These are phyloP conservation scores for Phyllosticta ampelicida DNA, from an alignment of 2,329 filamentous ascomycete species.

Conservation along the genomic window DNA sequence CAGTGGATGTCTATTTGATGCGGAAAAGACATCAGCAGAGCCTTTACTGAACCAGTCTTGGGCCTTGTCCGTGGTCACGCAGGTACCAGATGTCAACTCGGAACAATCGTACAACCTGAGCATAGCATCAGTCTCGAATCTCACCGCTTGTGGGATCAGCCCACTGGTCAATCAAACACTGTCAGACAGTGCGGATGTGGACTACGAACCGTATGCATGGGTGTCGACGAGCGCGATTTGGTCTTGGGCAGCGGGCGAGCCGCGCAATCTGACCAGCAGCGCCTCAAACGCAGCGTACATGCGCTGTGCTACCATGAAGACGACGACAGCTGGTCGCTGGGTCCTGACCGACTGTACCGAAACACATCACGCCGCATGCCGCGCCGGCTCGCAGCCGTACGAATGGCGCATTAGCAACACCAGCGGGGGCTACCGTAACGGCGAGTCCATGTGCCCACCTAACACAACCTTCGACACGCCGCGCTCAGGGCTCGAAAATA, in stretches of 20 bases:
- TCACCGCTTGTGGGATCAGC: constrained; percentile 50
- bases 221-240: constrained; percentile 44
- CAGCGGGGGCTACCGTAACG: constrained; percentile 34
- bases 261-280: constrained; percentile 34
- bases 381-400: constrained; percentile 42
- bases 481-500: constrained; percentile 52
- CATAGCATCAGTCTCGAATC: constrained; percentile 24
- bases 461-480: constrained; percentile 46
- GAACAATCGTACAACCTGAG: constrained; percentile 17
- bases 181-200: constrained; percentile 40
- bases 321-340: constrained; percentile 44
- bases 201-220: constrained; percentile 39
- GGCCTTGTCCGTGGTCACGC: constrained; percentile 17
- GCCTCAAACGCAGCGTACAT: constrained; percentile 21
- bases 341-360: constrained; percentile 44
- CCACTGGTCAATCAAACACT: constrained; percentile 45
- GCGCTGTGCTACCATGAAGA: constrained; percentile 46
- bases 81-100: constrained; percentile 13
- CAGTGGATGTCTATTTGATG: constrained; percentile 44
- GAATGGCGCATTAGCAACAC: constrained; percentile 43
- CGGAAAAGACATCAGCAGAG: constrained; percentile 18
- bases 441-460: constrained; percentile 36
- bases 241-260: constrained; percentile 50
- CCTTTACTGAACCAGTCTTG: constrained; percentile 38
- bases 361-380: constrained; percentile 45